These are phyloP conservation scores for Stipa capillata DNA, from an alignment of 176 grass and related monocot species.

Conservation along the genomic window DNA sequence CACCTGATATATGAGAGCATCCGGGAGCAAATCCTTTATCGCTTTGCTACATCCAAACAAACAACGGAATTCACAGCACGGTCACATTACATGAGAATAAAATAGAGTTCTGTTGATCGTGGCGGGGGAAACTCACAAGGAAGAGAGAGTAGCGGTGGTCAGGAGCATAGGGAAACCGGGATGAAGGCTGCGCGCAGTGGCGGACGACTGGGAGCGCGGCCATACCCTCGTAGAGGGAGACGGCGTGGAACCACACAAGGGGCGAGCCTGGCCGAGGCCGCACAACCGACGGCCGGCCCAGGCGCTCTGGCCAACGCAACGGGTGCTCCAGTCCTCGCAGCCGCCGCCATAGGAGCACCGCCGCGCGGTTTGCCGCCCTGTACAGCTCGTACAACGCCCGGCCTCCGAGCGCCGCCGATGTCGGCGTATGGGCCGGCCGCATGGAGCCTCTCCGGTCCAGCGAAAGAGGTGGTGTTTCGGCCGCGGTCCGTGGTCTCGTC, in stretches of 20 bases:
- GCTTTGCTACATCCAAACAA: conserved; percentile 57
- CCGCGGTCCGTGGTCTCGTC: background rate
- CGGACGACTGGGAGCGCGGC: conserved; percentile 63
- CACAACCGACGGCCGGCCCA: conserved; percentile 46
- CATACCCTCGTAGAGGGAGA: conserved; percentile 84
- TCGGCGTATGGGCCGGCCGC: conserved; percentile 5
- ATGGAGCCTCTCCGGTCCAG: conserved; percentile 6
- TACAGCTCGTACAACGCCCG: conserved; percentile 47
- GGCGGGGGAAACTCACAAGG: conserved; percentile 40
- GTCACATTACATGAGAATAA: background rate
- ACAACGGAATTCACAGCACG: background rate
- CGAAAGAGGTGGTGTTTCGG: background rate
- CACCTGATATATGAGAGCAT: conserved; percentile 82
- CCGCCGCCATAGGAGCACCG: conserved; percentile 40
- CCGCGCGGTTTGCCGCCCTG: conserved; percentile 36
- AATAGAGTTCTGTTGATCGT: background rate
- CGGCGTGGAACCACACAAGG: conserved; percentile 81
- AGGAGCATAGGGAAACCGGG: conserved; percentile 54
- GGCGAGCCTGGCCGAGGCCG: conserved; percentile 40
- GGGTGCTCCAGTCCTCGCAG: conserved; percentile 55
- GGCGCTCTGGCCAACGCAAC: conserved; percentile 48
- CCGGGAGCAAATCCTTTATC: conserved; percentile 62
- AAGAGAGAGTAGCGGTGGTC: conserved; percentile 77
- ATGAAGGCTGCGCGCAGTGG: conserved; percentile 39
- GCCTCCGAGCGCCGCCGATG: conserved; percentile 15